phyloP scores from a whole-genome alignment of 176 grass and related monocot genomes.

The Dactylis glomerata region DNA sequence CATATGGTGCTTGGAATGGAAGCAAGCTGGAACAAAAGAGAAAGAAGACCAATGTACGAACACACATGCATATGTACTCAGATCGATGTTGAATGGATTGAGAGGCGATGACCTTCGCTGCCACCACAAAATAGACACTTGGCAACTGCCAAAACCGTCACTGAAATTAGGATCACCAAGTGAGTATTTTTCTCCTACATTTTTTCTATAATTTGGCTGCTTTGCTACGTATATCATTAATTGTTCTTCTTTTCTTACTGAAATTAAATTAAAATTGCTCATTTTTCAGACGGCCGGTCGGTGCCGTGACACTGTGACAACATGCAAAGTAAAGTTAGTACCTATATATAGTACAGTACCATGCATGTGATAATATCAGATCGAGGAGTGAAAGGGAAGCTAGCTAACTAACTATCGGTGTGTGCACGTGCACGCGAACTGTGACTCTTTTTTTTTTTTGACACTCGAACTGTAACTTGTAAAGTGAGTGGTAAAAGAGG shows the following conservation, averaged over 20 bases:
- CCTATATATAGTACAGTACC: neutral
- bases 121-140: too few species aligned
- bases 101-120: neutral
- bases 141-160: too few species aligned
- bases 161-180: too few species aligned
- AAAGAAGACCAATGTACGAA: conserved; percentile 2
- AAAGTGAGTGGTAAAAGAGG: neutral
- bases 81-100: neutral
- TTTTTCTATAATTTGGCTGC: too few species aligned
- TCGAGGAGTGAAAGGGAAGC: neutral
- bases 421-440: neutral
- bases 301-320: neutral
- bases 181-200: too few species aligned
- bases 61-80: too few species aligned
- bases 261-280: neutral
- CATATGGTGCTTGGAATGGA: conserved; percentile 8
- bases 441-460: too few species aligned
- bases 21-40: neutral
- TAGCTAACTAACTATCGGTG: neutral
- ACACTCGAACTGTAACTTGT: too few species aligned
- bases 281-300: neutral
- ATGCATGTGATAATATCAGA: conserved; percentile 14
- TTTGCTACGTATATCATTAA: too few species aligned
- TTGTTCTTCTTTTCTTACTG: too few species aligned
- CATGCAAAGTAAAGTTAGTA: neutral